Evolutionary conservation across 2,329 filamentous ascomycete species (phyloP).

Genomic region (Waltergamsia citrina): DNA sequence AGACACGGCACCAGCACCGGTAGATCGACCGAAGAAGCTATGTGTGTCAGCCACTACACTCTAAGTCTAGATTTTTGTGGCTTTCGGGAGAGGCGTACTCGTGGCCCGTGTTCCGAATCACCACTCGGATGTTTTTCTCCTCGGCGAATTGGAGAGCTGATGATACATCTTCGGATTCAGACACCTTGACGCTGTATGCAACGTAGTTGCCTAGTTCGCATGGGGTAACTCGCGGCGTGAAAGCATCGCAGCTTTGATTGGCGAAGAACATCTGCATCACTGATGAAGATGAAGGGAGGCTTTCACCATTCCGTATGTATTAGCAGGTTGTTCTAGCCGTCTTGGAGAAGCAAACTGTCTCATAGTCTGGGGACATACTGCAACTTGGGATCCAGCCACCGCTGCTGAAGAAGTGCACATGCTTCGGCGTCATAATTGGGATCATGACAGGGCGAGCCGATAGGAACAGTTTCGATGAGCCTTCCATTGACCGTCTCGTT

Average conservation of each 20-base stretch:
- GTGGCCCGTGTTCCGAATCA: constrained; percentile 21
- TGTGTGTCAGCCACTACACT: constrained; percentile 11
- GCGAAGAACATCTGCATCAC: constrained; percentile 27
- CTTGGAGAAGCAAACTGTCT: no score
- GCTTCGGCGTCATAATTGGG: constrained; percentile 31
- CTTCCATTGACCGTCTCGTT: constrained; percentile 40
- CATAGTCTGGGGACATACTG: constrained; percentile 2
- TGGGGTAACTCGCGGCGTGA: constrained; percentile 21
- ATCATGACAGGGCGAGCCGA: constrained; percentile 40
- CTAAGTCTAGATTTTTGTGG: constrained; percentile 6
- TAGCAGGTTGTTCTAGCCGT: no score
- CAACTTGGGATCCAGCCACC: constrained; percentile 23
- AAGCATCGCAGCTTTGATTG: constrained; percentile 27
- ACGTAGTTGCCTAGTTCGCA: constrained; percentile 35
- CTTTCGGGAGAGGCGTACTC: constrained; percentile 8
- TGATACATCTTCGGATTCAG: constrained; percentile 16
- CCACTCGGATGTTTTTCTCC: constrained; percentile 23
- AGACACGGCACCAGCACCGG: constrained; percentile 24
- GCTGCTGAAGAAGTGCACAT: constrained; percentile 29
- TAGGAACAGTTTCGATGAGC: constrained; percentile 39
- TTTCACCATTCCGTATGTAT: no score
- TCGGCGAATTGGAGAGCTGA: constrained; percentile 25
- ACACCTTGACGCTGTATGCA: constrained; percentile 25
- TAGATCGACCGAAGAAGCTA: constrained; percentile 18
- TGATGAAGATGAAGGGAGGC: constrained; percentile 25